Evolutionary conservation across 2,329 filamentous ascomycete species (phyloP), one percentile per base, ranked within the genome.

Genomic region (Apiospora aurea): DNA sequence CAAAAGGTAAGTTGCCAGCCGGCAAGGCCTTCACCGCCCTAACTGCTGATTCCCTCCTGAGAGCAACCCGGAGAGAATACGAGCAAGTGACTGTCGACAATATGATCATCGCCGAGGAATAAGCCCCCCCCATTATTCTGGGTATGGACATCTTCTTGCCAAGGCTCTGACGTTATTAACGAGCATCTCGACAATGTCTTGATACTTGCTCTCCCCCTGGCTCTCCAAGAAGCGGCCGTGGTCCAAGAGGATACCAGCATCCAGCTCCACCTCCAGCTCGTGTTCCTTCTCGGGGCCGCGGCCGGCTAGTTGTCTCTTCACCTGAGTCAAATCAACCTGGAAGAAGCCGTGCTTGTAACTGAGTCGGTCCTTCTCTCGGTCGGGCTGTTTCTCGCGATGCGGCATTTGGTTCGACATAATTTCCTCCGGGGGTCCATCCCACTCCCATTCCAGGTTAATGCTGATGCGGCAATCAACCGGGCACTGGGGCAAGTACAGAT

Each of bases 381-480:
- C 91, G 8, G 87, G 83, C 75, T 82, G 81, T 41, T 78, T 77
- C 78, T 84, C 78, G 78, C 85, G 75, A 71, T 81, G 75, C 76
- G 82, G 70, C 75, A 77, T 57, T 77, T 81, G 67, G 78, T 78
- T 69, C 34, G 81, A 78, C 76, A 89, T 85, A 18, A 91, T 80
- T 72, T 90, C 88, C 51, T 88, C 85, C 4, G 90, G 86, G 0
- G 93, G 78, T 1, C 95, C 94, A 4, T 94, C 88, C 85, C 92
- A 97, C 70, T 92, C 89, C 89, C 97, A 95, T 89, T 99, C 97
- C 2, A 99, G 88, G 79, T 97, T 98, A 79, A 99, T 91, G 77
- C 94, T 97, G 76, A 99, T 92, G 14, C 96, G 93, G 83, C 95
- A 97, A 82, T 99, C 96, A 78, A 98, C 93, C 3, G 90, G 89